Conservation (phyloP, 78 protist species). For the Chrysochromulina tobinii region DNA sequence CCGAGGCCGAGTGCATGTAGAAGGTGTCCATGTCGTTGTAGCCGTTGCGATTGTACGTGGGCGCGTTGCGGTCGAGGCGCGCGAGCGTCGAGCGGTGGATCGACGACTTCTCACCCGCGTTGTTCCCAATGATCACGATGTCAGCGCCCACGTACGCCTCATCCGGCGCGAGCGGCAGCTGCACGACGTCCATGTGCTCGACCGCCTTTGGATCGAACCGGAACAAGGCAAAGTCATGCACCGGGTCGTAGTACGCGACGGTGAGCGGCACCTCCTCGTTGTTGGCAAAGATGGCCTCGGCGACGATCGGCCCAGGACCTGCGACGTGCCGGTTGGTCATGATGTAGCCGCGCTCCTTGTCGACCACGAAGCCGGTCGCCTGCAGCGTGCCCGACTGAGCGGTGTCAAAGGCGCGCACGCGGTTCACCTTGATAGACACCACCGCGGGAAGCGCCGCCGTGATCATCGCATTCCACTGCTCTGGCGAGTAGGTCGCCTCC, state of each 20-base stretch:
- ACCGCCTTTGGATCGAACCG: conserved; percentile 40
- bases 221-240: conserved; percentile 32
- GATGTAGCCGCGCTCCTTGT: conserved; percentile 43
- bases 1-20: not conserved
- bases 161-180: conserved; percentile 48
- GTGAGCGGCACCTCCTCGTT: not conserved
- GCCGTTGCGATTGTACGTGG: not conserved
- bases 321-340: conserved; percentile 53
- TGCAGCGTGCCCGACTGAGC: conserved; percentile 2
- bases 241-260: conserved; percentile 16
- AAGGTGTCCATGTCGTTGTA: conserved; percentile 65
- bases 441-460: conserved; percentile 37
- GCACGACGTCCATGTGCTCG: conserved; percentile 38
- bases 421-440: conserved; percentile 39
- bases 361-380: conserved; percentile 66
- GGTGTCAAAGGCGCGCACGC: conserved; percentile 55
- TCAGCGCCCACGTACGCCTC: conserved; percentile 44
- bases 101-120: conserved; percentile 66
- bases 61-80: conserved; percentile 57
- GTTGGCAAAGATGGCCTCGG: conserved; percentile 30
- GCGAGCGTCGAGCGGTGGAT: conserved; percentile 56
- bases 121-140: conserved; percentile 61
- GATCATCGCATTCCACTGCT: conserved; percentile 27
- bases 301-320: conserved; percentile 18
- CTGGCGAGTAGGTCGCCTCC: no score